Base-by-base conservation (phyloP, 2,329 filamentous ascomycete genomes). In the Penicillium psychrosexuale region DNA sequence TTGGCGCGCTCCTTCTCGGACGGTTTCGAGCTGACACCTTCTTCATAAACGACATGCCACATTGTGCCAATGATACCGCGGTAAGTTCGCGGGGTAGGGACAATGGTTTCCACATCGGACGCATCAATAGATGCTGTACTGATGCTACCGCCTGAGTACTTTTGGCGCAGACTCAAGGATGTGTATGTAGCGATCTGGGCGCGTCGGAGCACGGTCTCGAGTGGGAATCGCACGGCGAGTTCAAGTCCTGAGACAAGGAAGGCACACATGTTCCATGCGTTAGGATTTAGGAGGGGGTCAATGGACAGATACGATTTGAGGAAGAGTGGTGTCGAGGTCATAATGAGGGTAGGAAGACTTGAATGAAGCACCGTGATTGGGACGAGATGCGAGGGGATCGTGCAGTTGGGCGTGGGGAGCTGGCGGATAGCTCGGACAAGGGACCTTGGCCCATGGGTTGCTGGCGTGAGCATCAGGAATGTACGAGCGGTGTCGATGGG, bases 401-500 rank as follows among this genome's bases (percentile, higher is more conserved):
- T 70, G 67, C 90, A 88, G 30, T 80, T 75, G 27, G 82, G 72
- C 1, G 88, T 91, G 0, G 92, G 91, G 11, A 97, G 83, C 31
- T 85, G 82, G 55, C 88, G 87, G 47, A 97, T 82, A 39, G 88
- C 87, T 7, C 88, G 84, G 40, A 96, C 78, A 5, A 95, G 89
- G 36, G 90, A 88, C 59, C 91, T 86, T 8, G 91, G 86, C 9
- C 84, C 84, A 47, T 86, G 83, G 15, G 84, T 84, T n/a, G 85
- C 85, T 0, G 91, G 87, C 0, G 93, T 96, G 53, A 97, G 80
- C 63, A 97, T 91, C 36, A 97, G 82, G 65, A 83, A 83, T 47
- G 93, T 97, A 63, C 94, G 87, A 42, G 97, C 86, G 31, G 96
- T 84, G 71, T 99, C 94, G 43, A 99, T 80, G 0, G 94, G 94